Conservation (phyloP, 495 filamentous ascomycete genomes). For the Aspergillus wentii region DNA sequence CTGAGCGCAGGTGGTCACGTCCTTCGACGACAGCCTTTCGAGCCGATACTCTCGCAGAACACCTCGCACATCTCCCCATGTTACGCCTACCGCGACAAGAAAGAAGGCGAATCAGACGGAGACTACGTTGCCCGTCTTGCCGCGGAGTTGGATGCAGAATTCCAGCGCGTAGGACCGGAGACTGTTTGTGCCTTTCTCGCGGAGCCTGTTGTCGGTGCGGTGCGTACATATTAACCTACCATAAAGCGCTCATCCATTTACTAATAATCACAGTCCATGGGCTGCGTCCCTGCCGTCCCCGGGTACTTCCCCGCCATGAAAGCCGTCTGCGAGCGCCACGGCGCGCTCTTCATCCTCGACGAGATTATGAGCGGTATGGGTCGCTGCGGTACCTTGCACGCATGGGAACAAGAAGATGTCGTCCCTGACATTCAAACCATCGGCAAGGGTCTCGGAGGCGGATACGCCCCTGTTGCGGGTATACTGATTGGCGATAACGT, state of each 20-base stretch:
- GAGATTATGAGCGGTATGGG: slow-evolving; percentile 83
- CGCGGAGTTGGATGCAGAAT: slow-evolving; percentile 69
- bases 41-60: slow-evolving; percentile 58
- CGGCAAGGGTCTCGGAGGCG: slow-evolving; percentile 66
- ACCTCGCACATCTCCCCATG: slow-evolving; percentile 65
- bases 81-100: slow-evolving; percentile 57
- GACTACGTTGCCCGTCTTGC: slow-evolving; percentile 56
- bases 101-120: slow-evolving; percentile 36
- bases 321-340: slow-evolving; percentile 58
- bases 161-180: slow-evolving; percentile 63
- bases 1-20: slow-evolving; percentile 60
- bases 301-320: slow-evolving; percentile 64
- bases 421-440: slow-evolving; percentile 64
- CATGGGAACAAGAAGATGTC: slow-evolving; percentile 60
- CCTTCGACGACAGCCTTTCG: slow-evolving; percentile 57
- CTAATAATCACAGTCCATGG: slow-evolving; percentile 36
- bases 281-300: slow-evolving; percentile 56
- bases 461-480: slow-evolving; percentile 58
- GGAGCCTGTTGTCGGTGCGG: slow-evolving; percentile 63
- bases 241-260: neutral
- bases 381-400: slow-evolving; percentile 60
- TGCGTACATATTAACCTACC: slow-evolving; percentile 19
- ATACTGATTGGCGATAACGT: slow-evolving; percentile 52
- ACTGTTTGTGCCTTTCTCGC: slow-evolving; percentile 74
- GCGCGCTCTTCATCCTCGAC: slow-evolving; percentile 65